Percentiles rank a stretch among this genome's conserved stretches.
Evolutionary conservation across 2,329 filamentous ascomycete species (phyloP).

Genomic region (Aspergillus fijiensis): DNA sequence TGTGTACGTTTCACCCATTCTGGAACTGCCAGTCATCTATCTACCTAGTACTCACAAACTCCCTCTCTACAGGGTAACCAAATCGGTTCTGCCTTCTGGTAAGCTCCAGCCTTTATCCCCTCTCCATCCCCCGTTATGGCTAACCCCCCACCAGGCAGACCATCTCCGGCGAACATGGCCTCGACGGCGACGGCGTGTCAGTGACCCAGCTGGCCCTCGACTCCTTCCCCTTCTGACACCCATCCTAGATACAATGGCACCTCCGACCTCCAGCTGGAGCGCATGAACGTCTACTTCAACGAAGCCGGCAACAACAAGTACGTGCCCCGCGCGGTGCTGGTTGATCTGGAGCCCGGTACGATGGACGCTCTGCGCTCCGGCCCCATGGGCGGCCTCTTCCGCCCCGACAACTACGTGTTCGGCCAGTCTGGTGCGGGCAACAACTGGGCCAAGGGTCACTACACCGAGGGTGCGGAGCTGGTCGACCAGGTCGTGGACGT

Average conservation of each 20-base stretch:
- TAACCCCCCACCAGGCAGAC: slow-evolving; percentile 63
- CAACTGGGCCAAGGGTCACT: slow-evolving; percentile 99
- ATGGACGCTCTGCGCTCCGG: slow-evolving; percentile 99
- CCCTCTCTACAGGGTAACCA: slow-evolving; percentile 80
- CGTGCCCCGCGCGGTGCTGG: slow-evolving; percentile 97
- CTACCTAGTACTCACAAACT: background rate
- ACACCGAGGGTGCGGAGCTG: slow-evolving; percentile 98
- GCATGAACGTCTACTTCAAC: slow-evolving; percentile 99
- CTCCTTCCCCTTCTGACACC: background rate
- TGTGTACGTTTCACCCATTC: slow-evolving; percentile 67
- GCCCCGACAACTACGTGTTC: slow-evolving; percentile 99
- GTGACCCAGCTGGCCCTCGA: slow-evolving; percentile 40
- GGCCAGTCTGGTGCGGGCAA: slow-evolving; percentile 99
- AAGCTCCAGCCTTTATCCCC: slow-evolving; percentile 38
- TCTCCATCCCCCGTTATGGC: slow-evolving; percentile 17
- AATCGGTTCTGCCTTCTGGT: slow-evolving; percentile 99
- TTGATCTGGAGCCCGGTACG: slow-evolving; percentile 98
- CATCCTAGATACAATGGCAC: slow-evolving; percentile 83
- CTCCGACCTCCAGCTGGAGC: slow-evolving; percentile 98
- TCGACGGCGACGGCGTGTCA: slow-evolving; percentile 95
- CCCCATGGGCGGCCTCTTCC: slow-evolving; percentile 98
- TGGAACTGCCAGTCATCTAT: background rate
- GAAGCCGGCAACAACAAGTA: slow-evolving; percentile 94
- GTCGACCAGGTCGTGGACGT: slow-evolving; percentile 98
- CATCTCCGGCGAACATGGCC: slow-evolving; percentile 88